phyloP scores from a whole-genome alignment of 805 yeast species.

The Monosporozyma unispora region DNA sequence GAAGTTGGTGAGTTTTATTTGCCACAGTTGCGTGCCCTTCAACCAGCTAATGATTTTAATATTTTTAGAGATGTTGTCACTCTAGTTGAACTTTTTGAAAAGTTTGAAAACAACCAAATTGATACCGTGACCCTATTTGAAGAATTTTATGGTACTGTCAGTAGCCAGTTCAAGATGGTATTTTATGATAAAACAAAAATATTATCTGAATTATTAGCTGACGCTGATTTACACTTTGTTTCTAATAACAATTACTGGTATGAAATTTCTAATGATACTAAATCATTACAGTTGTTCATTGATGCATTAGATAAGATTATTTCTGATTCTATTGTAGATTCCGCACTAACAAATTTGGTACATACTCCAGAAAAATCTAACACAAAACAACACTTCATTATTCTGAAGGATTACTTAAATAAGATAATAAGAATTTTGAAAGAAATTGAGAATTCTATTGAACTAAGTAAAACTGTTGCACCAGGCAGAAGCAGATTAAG shows the following conservation, averaged over 20 bases:
- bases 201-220: conserved; percentile 3
- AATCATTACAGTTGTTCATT: conserved; percentile 18
- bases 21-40: conserved; percentile 17
- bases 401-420: conserved; percentile 14
- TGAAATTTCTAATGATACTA: conserved; percentile 22
- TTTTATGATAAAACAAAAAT: conserved; percentile 22
- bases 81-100: conserved; percentile 13
- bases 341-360: conserved; percentile 8
- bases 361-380: conserved; percentile 18
- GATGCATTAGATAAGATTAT: conserved; percentile 10
- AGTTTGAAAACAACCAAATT: conserved; percentile 18
- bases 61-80: conserved; percentile 12
- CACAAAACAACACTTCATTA: conserved; percentile 15
- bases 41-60: neutral
- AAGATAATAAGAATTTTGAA: conserved; percentile 35
- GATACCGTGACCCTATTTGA: conserved; percentile 18
- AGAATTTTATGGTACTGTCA: conserved; percentile 17
- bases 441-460: conserved; percentile 51
- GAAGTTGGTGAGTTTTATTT: conserved; percentile 28
- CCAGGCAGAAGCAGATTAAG: conserved; percentile 8
- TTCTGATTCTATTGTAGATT: neutral
- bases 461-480: conserved; percentile 7
- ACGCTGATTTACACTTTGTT: neutral
- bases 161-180: conserved; percentile 19
- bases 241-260: conserved; percentile 19